Evolutionary conservation across 2,329 filamentous ascomycete species (phyloP).

Genomic region (Botrytis tulipae): DNA sequence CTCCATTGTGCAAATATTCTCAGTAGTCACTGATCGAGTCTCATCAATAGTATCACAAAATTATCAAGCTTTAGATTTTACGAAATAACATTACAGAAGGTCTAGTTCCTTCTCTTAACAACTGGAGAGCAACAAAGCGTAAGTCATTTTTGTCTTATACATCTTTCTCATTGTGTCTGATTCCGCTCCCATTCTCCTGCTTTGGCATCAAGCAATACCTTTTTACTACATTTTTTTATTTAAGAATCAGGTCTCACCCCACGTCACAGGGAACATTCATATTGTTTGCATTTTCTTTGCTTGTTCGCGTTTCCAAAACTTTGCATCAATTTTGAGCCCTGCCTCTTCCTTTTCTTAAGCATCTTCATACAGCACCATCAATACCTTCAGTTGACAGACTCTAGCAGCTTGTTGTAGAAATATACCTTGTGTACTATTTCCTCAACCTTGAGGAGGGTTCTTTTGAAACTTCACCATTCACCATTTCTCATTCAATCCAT

Average conservation of each 20-base stretch:
- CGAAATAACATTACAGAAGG: background rate
- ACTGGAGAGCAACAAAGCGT: background rate
- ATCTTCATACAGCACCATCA: background rate
- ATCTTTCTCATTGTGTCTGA: background rate
- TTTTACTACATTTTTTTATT: background rate
- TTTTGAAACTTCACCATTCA: background rate
- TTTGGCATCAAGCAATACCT: constrained; percentile 1
- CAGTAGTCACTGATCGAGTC: background rate
- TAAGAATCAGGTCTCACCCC: background rate
- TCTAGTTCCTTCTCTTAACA: background rate
- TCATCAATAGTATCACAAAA: background rate
- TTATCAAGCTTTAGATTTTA: background rate
- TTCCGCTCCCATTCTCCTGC: background rate
- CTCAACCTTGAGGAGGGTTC: background rate
- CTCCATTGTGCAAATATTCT: background rate
- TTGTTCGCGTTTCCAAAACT: background rate
- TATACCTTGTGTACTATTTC: background rate
- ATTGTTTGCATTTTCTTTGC: background rate
- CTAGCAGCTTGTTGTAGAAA: background rate
- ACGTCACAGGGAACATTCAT: background rate
- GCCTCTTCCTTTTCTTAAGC: background rate
- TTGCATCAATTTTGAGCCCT: background rate
- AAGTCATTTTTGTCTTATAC: background rate
- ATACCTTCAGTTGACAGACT: background rate
- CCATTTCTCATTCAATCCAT: background rate